Base-by-base conservation (phyloP, 2,329 filamentous ascomycete genomes). In the Huntiella moniliformis region DNA sequence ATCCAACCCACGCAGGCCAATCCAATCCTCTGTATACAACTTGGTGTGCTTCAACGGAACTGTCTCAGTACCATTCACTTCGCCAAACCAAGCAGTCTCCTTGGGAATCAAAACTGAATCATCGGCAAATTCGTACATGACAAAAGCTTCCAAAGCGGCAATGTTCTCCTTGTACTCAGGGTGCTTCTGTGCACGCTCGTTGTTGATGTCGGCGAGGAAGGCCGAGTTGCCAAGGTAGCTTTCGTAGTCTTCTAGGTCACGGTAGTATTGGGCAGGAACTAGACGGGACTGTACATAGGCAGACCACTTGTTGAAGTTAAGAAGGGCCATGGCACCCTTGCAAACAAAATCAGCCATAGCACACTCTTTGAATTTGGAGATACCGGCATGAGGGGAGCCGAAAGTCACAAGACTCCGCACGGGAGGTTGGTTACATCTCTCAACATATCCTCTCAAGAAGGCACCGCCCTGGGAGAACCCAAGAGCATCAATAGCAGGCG, bases 381-480 rank as follows among this genome's bases (percentile, higher is more conserved):
- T 96, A 45, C 91, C 91, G 60, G 88, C 91, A 64, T 95, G 87
- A 65, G 92, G 87, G 56, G 77, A 81, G 52, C 87, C 87, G 55
- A 91, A 92, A 1, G 87, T 95, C 52, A 94, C 73, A 34, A 95
- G 72, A 58, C 74, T 87, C 53, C 76, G 73, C 10, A 94, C 73
- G 3, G 74, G 77, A 0, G 85, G 79, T 32, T 55, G 56, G 60
- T 86, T 91, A 68, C 91, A 98, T 38, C 84, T 74, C 68, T 98
- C 78, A 52, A 94, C 68, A 59, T 93, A 87, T 17, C 73, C 91
- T 49, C 91, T 78, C n/a, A 98, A 72, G 65, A 98, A 95, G 60
- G 94, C 84, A 1, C 91, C 91, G 52, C 91, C 91, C 62, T 98
- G 91, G 11, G 82, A 91, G 67, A 98, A 95, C 22, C 91, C 91